Percentiles rank a stretch among this genome's conserved stretches.
Evolutionary conservation across 1,284 basidiomycete genomes (phyloP).

Genomic region (Mycosarcoma maydis): DNA sequence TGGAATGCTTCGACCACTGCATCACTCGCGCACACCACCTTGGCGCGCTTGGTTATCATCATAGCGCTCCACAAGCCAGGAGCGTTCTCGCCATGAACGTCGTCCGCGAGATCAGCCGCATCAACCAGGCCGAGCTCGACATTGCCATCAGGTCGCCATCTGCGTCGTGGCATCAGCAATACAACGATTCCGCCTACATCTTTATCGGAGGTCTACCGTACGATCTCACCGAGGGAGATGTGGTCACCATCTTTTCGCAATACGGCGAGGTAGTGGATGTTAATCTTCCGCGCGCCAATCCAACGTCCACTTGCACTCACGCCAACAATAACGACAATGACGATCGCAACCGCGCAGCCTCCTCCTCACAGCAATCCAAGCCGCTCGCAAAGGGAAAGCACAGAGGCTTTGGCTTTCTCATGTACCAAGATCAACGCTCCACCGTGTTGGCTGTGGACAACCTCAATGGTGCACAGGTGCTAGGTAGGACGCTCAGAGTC

Average conservation of each 20-base stretch:
- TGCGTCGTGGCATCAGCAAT: slow-evolving; percentile 96
- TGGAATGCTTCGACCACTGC: no score
- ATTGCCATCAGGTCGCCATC: slow-evolving; percentile 75
- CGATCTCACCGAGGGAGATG: slow-evolving; percentile 90
- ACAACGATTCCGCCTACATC: slow-evolving; percentile 95
- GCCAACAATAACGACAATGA: slow-evolving; percentile 1
- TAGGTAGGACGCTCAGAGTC: slow-evolving; percentile 83
- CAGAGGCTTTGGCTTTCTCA: slow-evolving; percentile 92
- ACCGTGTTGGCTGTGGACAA: slow-evolving; percentile 98
- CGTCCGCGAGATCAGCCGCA: slow-evolving; percentile 89
- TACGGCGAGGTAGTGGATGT: slow-evolving; percentile 95
- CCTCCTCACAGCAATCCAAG: not conserved
- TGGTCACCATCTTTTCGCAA: slow-evolving; percentile 96
- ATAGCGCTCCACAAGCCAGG: not conserved
- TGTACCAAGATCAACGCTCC: slow-evolving; percentile 98
- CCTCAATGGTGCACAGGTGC: slow-evolving; percentile 89
- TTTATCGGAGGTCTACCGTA: slow-evolving; percentile 75
- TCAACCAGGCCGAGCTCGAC: slow-evolving; percentile 91
- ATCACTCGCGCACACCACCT: not conserved
- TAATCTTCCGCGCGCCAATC: slow-evolving; percentile 76
- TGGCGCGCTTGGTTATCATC: not conserved
- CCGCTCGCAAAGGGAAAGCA: slow-evolving; percentile 35
- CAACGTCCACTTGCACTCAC: not conserved
- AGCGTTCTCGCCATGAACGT: slow-evolving; percentile 27
- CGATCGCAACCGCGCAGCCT: not conserved